phyloP scores from a whole-genome alignment of 768 basidiomycete genomes.

The Naganishia onofrii region DNA sequence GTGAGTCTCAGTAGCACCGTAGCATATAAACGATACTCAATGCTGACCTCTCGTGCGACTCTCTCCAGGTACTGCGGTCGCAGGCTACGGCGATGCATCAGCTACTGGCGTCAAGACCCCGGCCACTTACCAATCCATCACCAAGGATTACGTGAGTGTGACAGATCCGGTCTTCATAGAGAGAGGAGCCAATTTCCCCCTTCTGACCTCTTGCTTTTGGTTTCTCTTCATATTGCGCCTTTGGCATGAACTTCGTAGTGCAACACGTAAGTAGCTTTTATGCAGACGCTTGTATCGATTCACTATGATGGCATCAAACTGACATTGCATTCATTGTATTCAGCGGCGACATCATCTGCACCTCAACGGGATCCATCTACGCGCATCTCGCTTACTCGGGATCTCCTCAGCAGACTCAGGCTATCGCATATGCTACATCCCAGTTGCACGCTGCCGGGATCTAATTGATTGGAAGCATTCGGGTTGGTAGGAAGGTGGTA shows the following conservation, averaged over 20 bases:
- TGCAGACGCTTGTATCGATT: background rate
- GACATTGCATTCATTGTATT: background rate
- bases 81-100: slow-evolving; percentile 6
- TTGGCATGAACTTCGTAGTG: background rate
- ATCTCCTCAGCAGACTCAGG: slow-evolving; percentile 19
- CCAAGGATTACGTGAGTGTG: slow-evolving; percentile 14
- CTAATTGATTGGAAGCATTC: no score
- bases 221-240: background rate
- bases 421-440: slow-evolving; percentile 14
- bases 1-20: background rate
- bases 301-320: background rate
- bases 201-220: background rate
- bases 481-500: no score
- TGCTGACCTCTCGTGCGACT: no score
- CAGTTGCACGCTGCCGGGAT: slow-evolving; percentile 24
- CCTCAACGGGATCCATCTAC: slow-evolving; percentile 19
- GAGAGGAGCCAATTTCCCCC: background rate
- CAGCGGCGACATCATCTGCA: slow-evolving; percentile 23
- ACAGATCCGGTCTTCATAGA: background rate
- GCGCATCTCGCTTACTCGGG: slow-evolving; percentile 20
- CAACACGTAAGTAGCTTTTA: background rate
- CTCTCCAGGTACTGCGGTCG: background rate
- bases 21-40: background rate
- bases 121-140: slow-evolving; percentile 4
- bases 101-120: slow-evolving; percentile 22